These are phyloP conservation scores for Arthroderma sp. DNA, from an alignment of 2,329 filamentous ascomycete genomes.

Conservation along the genomic window DNA sequence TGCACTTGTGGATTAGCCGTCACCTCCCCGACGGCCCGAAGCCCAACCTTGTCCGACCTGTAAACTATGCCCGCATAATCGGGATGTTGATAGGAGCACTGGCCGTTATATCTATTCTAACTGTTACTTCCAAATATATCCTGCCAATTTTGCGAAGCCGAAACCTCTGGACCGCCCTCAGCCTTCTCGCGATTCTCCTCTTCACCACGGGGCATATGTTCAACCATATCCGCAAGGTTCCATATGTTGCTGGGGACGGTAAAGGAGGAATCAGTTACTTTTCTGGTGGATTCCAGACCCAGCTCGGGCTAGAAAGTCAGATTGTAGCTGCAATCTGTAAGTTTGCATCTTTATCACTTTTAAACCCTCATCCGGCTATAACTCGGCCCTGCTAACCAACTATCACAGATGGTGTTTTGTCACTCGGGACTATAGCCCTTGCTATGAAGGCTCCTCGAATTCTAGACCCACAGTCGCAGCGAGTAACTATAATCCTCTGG, in stretches of 20 bases:
- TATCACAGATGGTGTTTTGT: conserved; percentile 57
- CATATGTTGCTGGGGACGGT: conserved; percentile 78
- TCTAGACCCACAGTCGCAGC: conserved; percentile 61
- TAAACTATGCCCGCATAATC: conserved; percentile 73
- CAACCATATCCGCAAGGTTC: conserved; percentile 93
- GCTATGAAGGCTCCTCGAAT: conserved; percentile 89
- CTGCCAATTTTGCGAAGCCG: conserved; percentile 75
- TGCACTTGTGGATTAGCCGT: conserved; percentile 66
- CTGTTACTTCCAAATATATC: conserved; percentile 64
- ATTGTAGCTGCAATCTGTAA: conserved; percentile 88
- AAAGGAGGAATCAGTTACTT: conserved; percentile 82
- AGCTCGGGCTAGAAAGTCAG: conserved; percentile 89
- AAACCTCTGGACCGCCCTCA: conserved; percentile 86
- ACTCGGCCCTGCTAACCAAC: background rate
- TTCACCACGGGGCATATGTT: conserved; percentile 99
- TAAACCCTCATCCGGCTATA: background rate
- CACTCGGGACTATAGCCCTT: conserved; percentile 83
- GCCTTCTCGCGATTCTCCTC: conserved; percentile 74
- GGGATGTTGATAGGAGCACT: conserved; percentile 56
- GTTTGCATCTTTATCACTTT: conserved; percentile 29
- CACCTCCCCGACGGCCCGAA: conserved; percentile 68
- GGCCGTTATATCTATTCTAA: conserved; percentile 55
- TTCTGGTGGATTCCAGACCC: conserved; percentile 80
- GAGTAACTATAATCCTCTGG: conserved; percentile 71
- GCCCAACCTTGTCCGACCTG: conserved; percentile 65